These are phyloP conservation scores for Debaryomyces fabryi DNA, from an alignment of 1,139 yeast genomes.

Conservation along the genomic window DNA sequence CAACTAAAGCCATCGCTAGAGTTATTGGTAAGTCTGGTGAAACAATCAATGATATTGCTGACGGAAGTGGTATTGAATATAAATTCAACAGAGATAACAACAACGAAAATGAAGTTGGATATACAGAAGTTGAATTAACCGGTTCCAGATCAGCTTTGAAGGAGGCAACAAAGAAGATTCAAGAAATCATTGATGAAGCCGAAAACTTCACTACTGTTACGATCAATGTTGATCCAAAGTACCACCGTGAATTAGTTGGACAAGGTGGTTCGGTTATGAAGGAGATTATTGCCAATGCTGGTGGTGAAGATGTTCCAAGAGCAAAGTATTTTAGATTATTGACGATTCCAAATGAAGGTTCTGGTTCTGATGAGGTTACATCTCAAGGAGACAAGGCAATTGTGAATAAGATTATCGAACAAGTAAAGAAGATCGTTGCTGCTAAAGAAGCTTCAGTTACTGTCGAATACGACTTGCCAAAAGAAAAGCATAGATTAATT, in stretches of 20 bases:
- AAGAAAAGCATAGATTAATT: constrained; percentile 73
- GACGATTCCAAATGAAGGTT: constrained; percentile 73
- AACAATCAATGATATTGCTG: constrained; percentile 79
- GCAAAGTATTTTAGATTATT: constrained; percentile 58
- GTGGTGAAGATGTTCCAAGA: constrained; percentile 60
- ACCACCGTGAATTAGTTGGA: constrained; percentile 81
- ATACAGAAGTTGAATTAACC: constrained; percentile 65
- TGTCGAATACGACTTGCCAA: constrained; percentile 63
- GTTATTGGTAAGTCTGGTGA: constrained; percentile 92
- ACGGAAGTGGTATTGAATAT: constrained; percentile 77
- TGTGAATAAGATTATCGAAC: constrained; percentile 69
- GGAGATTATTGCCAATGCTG: constrained; percentile 77
- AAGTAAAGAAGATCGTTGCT: constrained; percentile 64
- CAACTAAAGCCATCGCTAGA: constrained; percentile 72
- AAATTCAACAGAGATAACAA: constrained; percentile 56
- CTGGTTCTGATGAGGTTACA: constrained; percentile 62
- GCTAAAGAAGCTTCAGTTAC: constrained; percentile 65
- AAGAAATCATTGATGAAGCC: constrained; percentile 64
- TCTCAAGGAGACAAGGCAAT: constrained; percentile 76
- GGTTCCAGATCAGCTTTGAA: constrained; percentile 84
- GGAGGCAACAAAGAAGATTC: constrained; percentile 68
- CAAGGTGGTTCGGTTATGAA: constrained; percentile 76
- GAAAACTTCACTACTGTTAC: constrained; percentile 65
- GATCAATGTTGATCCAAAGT: constrained; percentile 74
- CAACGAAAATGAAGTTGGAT: constrained; percentile 43